Base-by-base conservation (phyloP, 202 grass and related monocot genomes). In the Digitaria exilis region DNA sequence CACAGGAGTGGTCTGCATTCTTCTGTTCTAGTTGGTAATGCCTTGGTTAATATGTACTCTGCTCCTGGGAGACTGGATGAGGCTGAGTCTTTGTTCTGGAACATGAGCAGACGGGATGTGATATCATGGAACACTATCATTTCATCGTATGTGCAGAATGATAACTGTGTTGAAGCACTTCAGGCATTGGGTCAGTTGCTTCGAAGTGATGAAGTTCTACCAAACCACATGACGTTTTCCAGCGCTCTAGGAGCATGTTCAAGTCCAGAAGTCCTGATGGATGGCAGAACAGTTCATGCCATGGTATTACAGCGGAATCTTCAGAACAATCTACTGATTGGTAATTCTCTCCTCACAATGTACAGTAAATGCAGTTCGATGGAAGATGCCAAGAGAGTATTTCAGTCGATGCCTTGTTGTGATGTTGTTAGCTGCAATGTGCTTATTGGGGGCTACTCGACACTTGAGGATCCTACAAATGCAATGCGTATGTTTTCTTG, bases 81-180 rank as follows among this genome's bases (percentile, higher is more conserved):
- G 34, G 82, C 82, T 26, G 87, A 91, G 71, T 55, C 84, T 76
- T 71, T 94, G 28, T 97, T 97, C 65, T 71, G 64, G 88, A 65
- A 49, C 87, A 91, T 97, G 89, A 77, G 45, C 10, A 71, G 68
- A 71, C 86, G 84, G 63, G 94, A 97, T 76, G 19, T 84, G 54
- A 91, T 97, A 84, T 97, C 94, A 25, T 97, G 86, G 88, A 97
- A 97, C 69, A 89, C 84, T 41, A 91, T 93, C 75, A 89, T 97
- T 67, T 78, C 86, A 9, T 90, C 94, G 18, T 97, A 91, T 26
- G 65, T 81, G 12, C 88, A 93, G 42, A 82, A 45, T 28, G 54
- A 46, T 59, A 79, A 52, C 43, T 51, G 59, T 37, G 56, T 54
- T 25, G 82, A 87, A 79, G 91, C 91, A 6, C 66, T 93, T 75